A percentile compares a stretch with the other conserved stretches of the same genome.
phyloP scores from a whole-genome alignment of 1,284 basidiomycete species.

The Gymnopus androsaceus region DNA sequence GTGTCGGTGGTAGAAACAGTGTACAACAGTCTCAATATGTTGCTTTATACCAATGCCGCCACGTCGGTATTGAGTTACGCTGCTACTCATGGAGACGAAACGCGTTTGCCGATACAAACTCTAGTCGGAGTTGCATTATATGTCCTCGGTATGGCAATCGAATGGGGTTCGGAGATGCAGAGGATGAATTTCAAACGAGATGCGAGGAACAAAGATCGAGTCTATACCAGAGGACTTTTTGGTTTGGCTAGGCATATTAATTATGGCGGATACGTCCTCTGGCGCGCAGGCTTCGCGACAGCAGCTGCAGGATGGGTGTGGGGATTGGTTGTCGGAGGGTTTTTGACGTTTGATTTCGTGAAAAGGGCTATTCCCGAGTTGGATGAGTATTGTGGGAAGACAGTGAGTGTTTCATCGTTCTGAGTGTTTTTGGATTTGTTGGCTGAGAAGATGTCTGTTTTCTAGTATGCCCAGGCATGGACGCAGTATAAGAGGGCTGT shows the following conservation, averaged over 20 bases:
- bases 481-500: constrained; percentile 21
- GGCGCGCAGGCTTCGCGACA: constrained; percentile 23
- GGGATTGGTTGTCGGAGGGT: constrained; percentile 1
- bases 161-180: constrained; percentile 22
- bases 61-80: constrained; percentile 7
- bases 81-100: not conserved
- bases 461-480: constrained; percentile 22
- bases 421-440: not conserved
- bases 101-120: not conserved
- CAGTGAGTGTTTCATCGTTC: not conserved
- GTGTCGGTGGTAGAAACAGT: constrained; percentile 1
- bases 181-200: constrained; percentile 26
- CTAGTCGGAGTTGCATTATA: constrained; percentile 18
- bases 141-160: constrained; percentile 19
- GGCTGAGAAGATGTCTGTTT: not conserved
- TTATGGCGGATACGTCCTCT: constrained; percentile 25
- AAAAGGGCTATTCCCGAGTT: constrained; percentile 15
- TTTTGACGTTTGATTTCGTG: constrained; percentile 4
- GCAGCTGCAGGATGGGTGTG: constrained; percentile 15
- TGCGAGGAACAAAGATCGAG: constrained; percentile 23
- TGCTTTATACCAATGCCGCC: constrained; percentile 4
- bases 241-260: constrained; percentile 25
- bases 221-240: constrained; percentile 22
- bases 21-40: constrained; percentile 1
- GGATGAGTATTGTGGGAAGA: constrained; percentile 8